These are phyloP conservation scores for Capillidium heterosporum DNA, from an alignment of 371 early-diverging fungal genomes.

Conservation along the genomic window DNA sequence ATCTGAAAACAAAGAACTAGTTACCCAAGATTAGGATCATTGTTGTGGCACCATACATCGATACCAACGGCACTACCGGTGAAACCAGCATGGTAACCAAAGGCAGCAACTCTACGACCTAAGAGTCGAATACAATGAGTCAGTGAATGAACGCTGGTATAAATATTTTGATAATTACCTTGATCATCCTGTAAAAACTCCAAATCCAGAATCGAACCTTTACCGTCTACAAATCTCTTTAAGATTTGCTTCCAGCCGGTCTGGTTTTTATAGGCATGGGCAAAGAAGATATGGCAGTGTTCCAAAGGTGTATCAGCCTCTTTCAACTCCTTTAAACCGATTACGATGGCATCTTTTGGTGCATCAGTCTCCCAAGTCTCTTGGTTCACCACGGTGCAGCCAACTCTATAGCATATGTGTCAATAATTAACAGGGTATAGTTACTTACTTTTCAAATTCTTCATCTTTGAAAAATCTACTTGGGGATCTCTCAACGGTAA, in stretches of 20 bases:
- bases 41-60: conserved; percentile 80
- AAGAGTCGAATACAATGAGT: background rate
- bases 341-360: conserved; percentile 71
- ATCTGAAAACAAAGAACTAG: conserved; percentile 7
- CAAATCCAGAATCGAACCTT: conserved; percentile 79
- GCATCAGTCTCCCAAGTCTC: conserved; percentile 74
- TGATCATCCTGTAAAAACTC: conserved; percentile 78
- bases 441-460: conserved; percentile 61
- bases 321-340: conserved; percentile 94
- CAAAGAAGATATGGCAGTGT: conserved; percentile 94
- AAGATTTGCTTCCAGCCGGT: conserved; percentile 84
- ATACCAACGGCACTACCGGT: conserved; percentile 85
- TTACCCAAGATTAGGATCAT: conserved; percentile 7
- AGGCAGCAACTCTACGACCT: conserved; percentile 89
- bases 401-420: conserved; percentile 26
- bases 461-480: conserved; percentile 75
- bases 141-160: background rate
- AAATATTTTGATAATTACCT: conserved; percentile 16
- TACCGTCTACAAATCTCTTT: conserved; percentile 62
- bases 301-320: conserved; percentile 72
- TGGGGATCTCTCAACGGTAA: conserved; percentile 71
- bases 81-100: conserved; percentile 93
- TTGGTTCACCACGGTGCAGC: conserved; percentile 57
- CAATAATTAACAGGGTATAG: background rate
- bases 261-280: conserved; percentile 93